These are phyloP conservation scores for Tanozyma kutaoensis DNA, from an alignment of 805 yeast species.

Conservation along the genomic window DNA sequence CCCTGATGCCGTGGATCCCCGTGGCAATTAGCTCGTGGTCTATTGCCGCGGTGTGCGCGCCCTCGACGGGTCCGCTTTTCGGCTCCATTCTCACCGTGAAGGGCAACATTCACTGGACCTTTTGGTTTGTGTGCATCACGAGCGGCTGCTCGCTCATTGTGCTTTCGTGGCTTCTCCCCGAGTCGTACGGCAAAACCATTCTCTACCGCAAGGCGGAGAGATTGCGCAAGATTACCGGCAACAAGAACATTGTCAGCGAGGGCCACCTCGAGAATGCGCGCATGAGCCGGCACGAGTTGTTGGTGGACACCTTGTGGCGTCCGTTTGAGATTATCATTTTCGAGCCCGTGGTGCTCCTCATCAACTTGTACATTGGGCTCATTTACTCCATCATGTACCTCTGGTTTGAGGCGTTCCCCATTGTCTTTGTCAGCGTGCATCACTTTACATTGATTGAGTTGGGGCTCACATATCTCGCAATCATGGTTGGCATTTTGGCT, in stretches of 20 bases:
- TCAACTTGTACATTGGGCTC: constrained; percentile 37
- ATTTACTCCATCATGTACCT: constrained; percentile 40
- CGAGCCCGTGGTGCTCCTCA: constrained; percentile 46
- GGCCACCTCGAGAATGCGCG: constrained; percentile 20
- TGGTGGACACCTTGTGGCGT: constrained; percentile 26
- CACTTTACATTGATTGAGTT: constrained; percentile 32
- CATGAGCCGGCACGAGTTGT: constrained; percentile 8
- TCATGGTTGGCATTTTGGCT: constrained; percentile 30
- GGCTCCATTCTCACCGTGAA: constrained; percentile 32
- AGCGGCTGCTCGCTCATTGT: constrained; percentile 22
- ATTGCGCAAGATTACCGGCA: constrained; percentile 36
- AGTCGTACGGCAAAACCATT: constrained; percentile 32
- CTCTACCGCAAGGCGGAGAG: constrained; percentile 34
- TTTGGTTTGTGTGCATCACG: constrained; percentile 35
- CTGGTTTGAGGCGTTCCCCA: constrained; percentile 52
- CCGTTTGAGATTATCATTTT: constrained; percentile 34
- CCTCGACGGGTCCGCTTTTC: constrained; percentile 41
- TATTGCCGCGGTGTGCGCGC: constrained; percentile 40
- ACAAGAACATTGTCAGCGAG: constrained; percentile 26
- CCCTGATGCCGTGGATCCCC: constrained; percentile 27
- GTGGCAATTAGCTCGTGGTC: constrained; percentile 39
- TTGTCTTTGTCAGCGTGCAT: constrained; percentile 32
- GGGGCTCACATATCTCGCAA: constrained; percentile 34
- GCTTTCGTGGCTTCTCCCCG: constrained; percentile 31
- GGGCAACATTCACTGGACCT: constrained; percentile 36